Base-by-base conservation (phyloP, 2,329 filamentous ascomycete species). In the Phaeosphaeria sp. region DNA sequence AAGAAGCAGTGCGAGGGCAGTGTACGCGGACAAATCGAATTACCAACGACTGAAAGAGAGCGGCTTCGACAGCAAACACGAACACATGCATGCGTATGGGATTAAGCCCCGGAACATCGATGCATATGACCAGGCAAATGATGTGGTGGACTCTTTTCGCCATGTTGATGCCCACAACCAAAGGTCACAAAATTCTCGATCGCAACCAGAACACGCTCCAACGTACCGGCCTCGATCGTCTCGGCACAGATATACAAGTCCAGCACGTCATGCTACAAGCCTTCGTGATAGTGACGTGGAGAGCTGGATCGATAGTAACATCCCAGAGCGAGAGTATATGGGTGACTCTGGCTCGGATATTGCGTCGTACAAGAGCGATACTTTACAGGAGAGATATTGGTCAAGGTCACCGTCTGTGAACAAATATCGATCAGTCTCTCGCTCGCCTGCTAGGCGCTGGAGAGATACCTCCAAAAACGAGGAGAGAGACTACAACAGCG, bases 21-120 rank as follows among this genome's bases (percentile, higher is more conserved):
- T 6, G 6, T 7, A 23, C 17, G 27, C 52, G 27, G n/a, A 52
- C 25, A 51, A 30, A 22, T 50, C 39, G 22, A 47, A 53, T 21
- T 23, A 21, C 30, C 46, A 50, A 30, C 43, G 53, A 1, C 46
- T 55, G 36, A 53, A 59, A 30, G 55, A 64, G 17, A 51, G 55
- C 46, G 58, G 61, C n/a, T 64, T 59, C 58, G 50, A 46, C 15
- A 46, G 54, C 36, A 59, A 56, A 41, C 51, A 54, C 7, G 7
- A 55, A 10, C 59, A 60, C 33, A 60, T 63, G 55, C 59, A n/a
- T 23, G 2, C 23, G 7, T n/a, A 55, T 25, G 46, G 53, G 2
- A 23, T 50, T 17, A 55, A 23, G 11, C 22, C 23, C 6, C 27
- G 25, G 23, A 46, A 44, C 3, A 21, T 47, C 17, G 58, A 58